Conservation (phyloP, 306 rosid species). For the Pachyrhizus erosus region DNA sequence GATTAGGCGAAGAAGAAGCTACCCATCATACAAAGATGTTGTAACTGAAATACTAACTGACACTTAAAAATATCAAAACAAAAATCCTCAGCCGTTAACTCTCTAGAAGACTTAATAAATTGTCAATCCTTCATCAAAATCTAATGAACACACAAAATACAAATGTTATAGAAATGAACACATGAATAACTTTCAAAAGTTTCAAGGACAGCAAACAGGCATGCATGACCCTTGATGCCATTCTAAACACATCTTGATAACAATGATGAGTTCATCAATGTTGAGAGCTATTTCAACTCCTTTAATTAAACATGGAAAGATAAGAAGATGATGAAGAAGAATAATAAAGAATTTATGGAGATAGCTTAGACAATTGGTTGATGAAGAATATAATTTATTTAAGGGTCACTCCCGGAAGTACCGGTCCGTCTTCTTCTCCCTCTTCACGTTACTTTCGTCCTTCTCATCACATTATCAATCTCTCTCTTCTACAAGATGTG, state of each 20-base stretch:
- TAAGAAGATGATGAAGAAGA: conserved; percentile 22
- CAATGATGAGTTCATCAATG: conserved; percentile 30
- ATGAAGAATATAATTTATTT: conserved; percentile 49
- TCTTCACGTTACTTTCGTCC: conserved; percentile 52
- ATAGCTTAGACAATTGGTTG: conserved; percentile 43
- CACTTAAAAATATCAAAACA: neutral
- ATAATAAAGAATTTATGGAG: neutral
- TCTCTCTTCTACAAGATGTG: conserved; percentile 36
- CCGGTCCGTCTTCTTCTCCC: conserved; percentile 55
- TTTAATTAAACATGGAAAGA: conserved; percentile 21
- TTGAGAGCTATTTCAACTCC: conserved; percentile 32
- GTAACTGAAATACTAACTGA: neutral
- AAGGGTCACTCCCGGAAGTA: conserved; percentile 51
- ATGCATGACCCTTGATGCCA: conserved; percentile 29
- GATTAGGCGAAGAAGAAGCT: neutral
- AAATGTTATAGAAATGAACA: neutral
- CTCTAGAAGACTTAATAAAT: too few relatives aligned
- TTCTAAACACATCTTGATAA: conserved; percentile 9
- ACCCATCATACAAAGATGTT: too few relatives aligned
- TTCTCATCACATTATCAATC: conserved; percentile 44
- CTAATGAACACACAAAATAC: neutral
- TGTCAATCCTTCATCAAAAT: neutral
- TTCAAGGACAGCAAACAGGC: neutral
- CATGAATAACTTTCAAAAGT: neutral
- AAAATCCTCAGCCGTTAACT: neutral